A percentile compares a stretch with the other conserved stretches of the same genome.
Evolutionary conservation across 805 yeast genomes (phyloP).

Genomic region (Aciculoconidium aculeatum): DNA sequence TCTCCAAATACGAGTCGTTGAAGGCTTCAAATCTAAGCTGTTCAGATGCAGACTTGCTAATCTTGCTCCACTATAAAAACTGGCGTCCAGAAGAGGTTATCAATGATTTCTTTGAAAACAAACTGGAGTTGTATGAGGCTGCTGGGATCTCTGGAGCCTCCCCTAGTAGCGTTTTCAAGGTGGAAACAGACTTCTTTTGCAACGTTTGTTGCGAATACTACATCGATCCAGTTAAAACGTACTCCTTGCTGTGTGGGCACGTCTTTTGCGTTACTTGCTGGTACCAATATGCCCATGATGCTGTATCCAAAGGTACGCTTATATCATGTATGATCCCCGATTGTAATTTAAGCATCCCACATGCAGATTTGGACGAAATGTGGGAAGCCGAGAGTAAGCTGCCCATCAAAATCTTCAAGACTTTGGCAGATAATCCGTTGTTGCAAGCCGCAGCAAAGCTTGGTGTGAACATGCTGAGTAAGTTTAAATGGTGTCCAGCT

Average conservation of each 20-base stretch:
- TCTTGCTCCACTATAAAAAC: slow-evolving; percentile 30
- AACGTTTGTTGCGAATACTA: slow-evolving; percentile 67
- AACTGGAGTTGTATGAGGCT: slow-evolving; percentile 15
- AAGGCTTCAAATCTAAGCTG: slow-evolving; percentile 19
- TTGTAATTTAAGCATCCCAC: slow-evolving; percentile 41
- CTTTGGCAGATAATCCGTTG: slow-evolving; percentile 28
- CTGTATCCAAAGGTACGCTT: slow-evolving; percentile 35
- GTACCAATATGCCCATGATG: slow-evolving; percentile 47
- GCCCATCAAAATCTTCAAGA: slow-evolving; percentile 12
- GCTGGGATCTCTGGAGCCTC: slow-evolving; percentile 21
- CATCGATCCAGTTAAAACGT: slow-evolving; percentile 23
- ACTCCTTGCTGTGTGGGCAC: slow-evolving; percentile 64
- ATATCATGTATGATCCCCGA: slow-evolving; percentile 64
- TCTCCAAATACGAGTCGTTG: slow-evolving; percentile 18
- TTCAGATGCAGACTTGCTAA: slow-evolving; percentile 23
- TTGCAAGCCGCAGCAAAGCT: slow-evolving; percentile 37
- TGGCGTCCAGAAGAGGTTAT: slow-evolving; percentile 39
- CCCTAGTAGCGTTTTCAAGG: slow-evolving; percentile 7
- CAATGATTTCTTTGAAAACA: slow-evolving; percentile 30
- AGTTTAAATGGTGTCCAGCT: slow-evolving; percentile 76
- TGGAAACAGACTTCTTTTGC: slow-evolving; percentile 39
- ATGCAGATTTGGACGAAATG: slow-evolving; percentile 29
- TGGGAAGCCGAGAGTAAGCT: slow-evolving; percentile 3
- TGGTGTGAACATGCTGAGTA: slow-evolving; percentile 45
- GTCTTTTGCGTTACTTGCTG: slow-evolving; percentile 68